Evolutionary conservation across 495 filamentous ascomycete species (phyloP).

Genomic region (Friedmanniomyces simplex): DNA sequence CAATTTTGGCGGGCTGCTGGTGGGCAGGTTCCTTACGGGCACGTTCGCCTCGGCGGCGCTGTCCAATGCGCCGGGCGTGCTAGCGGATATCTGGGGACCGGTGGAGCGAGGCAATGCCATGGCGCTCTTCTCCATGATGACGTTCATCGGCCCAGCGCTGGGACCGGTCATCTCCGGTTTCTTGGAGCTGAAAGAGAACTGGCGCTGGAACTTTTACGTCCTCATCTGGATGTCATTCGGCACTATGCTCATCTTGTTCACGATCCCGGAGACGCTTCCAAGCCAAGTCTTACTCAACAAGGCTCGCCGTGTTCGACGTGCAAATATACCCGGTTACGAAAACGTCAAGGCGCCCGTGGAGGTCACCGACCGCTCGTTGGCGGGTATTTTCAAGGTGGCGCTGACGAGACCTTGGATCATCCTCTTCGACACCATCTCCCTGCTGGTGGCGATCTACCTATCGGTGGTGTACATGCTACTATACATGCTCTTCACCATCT

Average conservation of each 20-base stretch:
- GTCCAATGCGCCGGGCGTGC: slow-evolving; percentile 38
- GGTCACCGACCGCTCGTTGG: slow-evolving; percentile 31
- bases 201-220: slow-evolving; percentile 42
- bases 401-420: slow-evolving; percentile 40
- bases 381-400: slow-evolving; percentile 41
- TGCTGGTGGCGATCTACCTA: slow-evolving; percentile 42
- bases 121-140: slow-evolving; percentile 33
- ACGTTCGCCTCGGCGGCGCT: slow-evolving; percentile 43
- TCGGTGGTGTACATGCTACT: slow-evolving; percentile 45
- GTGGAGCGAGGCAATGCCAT: slow-evolving; percentile 42
- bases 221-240: slow-evolving; percentile 36
- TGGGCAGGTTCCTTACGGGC: slow-evolving; percentile 42
- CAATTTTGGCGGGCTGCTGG: slow-evolving; percentile 40
- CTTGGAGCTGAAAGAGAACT: slow-evolving; percentile 36
- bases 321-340: slow-evolving; percentile 34
- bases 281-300: slow-evolving; percentile 27
- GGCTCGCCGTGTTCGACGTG: slow-evolving; percentile 30
- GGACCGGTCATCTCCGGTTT: slow-evolving; percentile 38
- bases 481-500: slow-evolving; percentile 49
- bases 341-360: slow-evolving; percentile 39
- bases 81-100: slow-evolving; percentile 47
- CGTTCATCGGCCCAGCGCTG: slow-evolving; percentile 26
- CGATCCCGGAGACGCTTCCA: slow-evolving; percentile 35
- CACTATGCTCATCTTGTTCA: slow-evolving; percentile 36
- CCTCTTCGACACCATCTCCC: slow-evolving; percentile 35